Evolutionary conservation across 2,329 filamentous ascomycete species (phyloP), one percentile per base, ranked within the genome.

Genomic region (Cucurbitaria berberidis): DNA sequence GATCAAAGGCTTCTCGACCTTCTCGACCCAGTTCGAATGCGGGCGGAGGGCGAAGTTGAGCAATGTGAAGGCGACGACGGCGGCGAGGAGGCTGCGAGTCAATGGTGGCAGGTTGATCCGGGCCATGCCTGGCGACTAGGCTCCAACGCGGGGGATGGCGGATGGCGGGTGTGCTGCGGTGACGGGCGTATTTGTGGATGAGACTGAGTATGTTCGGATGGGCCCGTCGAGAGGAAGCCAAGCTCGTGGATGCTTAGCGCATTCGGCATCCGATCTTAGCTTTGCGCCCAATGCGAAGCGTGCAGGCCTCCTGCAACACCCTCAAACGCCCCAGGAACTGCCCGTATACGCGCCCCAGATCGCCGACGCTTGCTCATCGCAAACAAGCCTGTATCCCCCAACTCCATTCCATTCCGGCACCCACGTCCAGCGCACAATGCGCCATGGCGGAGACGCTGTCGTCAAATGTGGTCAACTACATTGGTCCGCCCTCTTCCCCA

Each of bases 61-160:
- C 65, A 95, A 78, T 46, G 92, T 96, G 76, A 96, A 87, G 59
- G 86, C 78, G 60, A 92, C 76, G 53, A 96, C 84, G 55, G 83
- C 82, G 70, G 89, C 84, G 66, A 99, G 87, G 50, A 93, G 82
- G 66, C 85, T 86, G 60, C 95, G 89, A 42, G 95, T 98, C 64
- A 96, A 86, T 26, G 95, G 93, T 55, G 95, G 95, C 59, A 98
- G 88, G 72, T 96, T 97, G 78, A 97, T 84, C 80, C 93, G 88
- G 68, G 90, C 84, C 91, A 96, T 85, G 59, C 68, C n/a, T 26
- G 3, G 39, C 39, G 30, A 16, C 30, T 5, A 34, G 13, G 27
- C 30, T 5, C 4, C 30, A 21, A 36, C 15, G 40, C 35, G 40
- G 21, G 44, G 29, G 36, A 22, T 3, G 27, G 16, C 16, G 27